Base-by-base conservation (phyloP, 2,329 filamentous ascomycete genomes). In the Biscogniauxia sp. region DNA sequence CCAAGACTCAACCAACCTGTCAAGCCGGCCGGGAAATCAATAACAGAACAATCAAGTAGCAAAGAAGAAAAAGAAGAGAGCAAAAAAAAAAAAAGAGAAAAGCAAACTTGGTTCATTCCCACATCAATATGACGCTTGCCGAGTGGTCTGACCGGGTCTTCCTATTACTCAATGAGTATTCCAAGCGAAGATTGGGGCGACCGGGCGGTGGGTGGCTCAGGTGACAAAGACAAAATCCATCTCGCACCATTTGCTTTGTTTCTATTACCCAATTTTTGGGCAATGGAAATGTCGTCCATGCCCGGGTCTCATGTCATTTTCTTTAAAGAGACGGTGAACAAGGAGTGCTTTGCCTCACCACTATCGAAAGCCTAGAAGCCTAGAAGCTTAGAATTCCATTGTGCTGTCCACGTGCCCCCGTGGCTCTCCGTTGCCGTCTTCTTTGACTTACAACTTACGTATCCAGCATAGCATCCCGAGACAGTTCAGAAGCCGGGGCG, bases 211-310 rank as follows among this genome's bases (percentile, higher is more conserved):
- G 59, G 64, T 67, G 64, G 71, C 68, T 75, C 74, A 76, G 71
- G 73, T 74, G 74, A 76, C 72, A 69, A 68, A 70, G 67, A 72
- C 69, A 66, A 72, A 69, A 67, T 72, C 55, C 54, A 56, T 63
- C 61, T 59, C 58, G 60, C 25, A 56, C 64, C 74, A 77, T 78
- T 73, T 74, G 71, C 72, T 73, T 71, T 71, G 75, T 81, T 81
- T 81, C 69, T 68, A 81, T 81, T 81, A 81, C 79, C 71, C 77
- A 81, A 81, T 80, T 66, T 61, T 67, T 72, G 63, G 62, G 65
- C 68, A 68, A 73, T 70, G 61, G 62, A 70, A 70, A 59, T 62
- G 51, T 61, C 60, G 53, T 57, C 64, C 60, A 58, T 56, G 65
- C 41, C 59, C 55, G 41, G 45, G 57, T 58, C 62, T 58, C 61